phyloP scores from a whole-genome alignment of 305 asterid species.

The Solanum hybrid region DNA sequence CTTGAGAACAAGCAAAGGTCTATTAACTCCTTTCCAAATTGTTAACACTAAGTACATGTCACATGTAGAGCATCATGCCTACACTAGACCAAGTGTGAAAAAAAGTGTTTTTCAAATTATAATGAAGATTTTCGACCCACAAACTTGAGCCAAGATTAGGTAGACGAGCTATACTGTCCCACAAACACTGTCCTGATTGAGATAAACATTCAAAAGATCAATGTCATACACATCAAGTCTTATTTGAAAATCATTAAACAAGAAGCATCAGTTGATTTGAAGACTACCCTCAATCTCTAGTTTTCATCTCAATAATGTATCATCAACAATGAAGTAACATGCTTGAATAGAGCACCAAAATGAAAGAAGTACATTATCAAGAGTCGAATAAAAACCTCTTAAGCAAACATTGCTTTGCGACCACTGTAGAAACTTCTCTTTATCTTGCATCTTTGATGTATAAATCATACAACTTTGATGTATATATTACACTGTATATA shows the following conservation, averaged over 20 bases:
- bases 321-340: background rate
- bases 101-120: background rate
- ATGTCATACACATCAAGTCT: background rate
- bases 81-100: background rate
- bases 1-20: background rate
- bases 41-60: background rate
- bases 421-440: background rate
- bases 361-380: background rate
- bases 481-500: no score
- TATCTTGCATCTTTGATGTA: background rate
- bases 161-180: background rate
- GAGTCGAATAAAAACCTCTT: background rate
- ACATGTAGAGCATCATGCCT: background rate
- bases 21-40: background rate
- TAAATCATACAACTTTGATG: background rate
- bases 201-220: background rate
- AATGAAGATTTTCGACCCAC: background rate
- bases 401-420: background rate
- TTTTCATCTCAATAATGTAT: background rate
- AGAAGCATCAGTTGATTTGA: background rate
- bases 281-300: background rate
- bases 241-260: background rate
- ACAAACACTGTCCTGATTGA: background rate
- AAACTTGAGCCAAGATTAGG: background rate
- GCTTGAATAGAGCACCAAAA: background rate